Base-by-base conservation (phyloP, 2,329 filamentous ascomycete species). In the Calycina marina region DNA sequence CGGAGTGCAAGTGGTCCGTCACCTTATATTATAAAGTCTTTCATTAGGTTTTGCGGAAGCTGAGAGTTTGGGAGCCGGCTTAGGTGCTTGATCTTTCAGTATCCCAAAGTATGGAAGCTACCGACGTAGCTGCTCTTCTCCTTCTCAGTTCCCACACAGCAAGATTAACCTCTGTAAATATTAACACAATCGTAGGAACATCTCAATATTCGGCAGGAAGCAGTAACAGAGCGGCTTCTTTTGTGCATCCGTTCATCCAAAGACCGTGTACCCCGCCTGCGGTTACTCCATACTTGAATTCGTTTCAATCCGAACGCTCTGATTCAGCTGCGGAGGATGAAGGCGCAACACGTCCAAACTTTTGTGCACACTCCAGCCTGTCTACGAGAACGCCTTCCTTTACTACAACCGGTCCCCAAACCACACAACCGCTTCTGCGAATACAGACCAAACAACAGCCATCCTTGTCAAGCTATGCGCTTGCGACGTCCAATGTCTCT, bases 231-330 rank as follows among this genome's bases (percentile, higher is more conserved):
- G 37, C 49, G 16, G 52, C 45, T 30, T 50, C 60, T 18, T 76
- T 77, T 46, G 61, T 75, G 13, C 72, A 77, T 47, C 72, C 72
- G 15, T 76, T 74, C 42, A 69, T 75, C 48, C 72, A 76, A 54
- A 63, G 68, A 25, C 69, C 69, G 1, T 66, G 68, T 28, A 73
- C 70, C 37, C 69, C 71, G 31, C 69, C 70, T 6, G 46, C 72
- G 38, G 40, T 38, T 25, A 31, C 36, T 11, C 65, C 67, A 14
- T 72, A 72, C 49, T 62, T 67, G 41, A 68, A 67, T 49, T 70
- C 69, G 5, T 53, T 67, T 26, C 51, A 47, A 29, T 62, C 67
- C 43, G 69, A 72, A 33, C 67, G 63, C 46, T 70, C 42, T 14
- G 36, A 40, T 26, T 50, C 43, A 28, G 42, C 46, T 10, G 41